These are phyloP conservation scores for Chlorokybus atmophyticus DNA, from an alignment of 139 green algal species.

Conservation along the genomic window DNA sequence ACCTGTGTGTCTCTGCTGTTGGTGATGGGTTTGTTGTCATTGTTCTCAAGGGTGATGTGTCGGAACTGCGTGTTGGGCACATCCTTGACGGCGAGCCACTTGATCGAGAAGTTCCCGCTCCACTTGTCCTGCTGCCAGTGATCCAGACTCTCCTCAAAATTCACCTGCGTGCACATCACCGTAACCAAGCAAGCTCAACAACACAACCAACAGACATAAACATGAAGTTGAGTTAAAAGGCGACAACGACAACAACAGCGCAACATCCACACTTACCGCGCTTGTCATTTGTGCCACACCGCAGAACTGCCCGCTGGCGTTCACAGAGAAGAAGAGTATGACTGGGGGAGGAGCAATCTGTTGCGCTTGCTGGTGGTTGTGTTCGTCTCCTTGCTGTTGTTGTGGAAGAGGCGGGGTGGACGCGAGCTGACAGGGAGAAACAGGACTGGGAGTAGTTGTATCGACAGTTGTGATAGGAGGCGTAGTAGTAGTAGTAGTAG, in stretches of 20 bases:
- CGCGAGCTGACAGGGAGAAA: too few relatives aligned
- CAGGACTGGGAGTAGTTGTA: too few relatives aligned
- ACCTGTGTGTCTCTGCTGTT: slow-evolving; percentile 33
- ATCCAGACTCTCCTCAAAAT: slow-evolving; percentile 14
- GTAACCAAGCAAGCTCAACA: too few relatives aligned
- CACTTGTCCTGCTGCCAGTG: slow-evolving; percentile 35
- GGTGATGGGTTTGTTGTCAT: slow-evolving; percentile 31
- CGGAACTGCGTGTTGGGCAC: slow-evolving; percentile 27
- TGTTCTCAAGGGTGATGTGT: slow-evolving; percentile 25
- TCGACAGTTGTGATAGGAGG: too few relatives aligned
- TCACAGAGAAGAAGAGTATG: slow-evolving; percentile 32
- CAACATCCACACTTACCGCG: too few relatives aligned
- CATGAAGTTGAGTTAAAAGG: too few relatives aligned
- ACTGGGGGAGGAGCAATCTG: slow-evolving; percentile 4
- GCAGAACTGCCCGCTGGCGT: slow-evolving; percentile 34
- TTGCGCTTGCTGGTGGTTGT: background rate
- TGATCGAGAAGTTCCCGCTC: slow-evolving; percentile 24
- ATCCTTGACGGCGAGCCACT: slow-evolving; percentile 32
- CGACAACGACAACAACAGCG: too few relatives aligned
- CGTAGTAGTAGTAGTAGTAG: too few relatives aligned
- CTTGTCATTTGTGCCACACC: slow-evolving; percentile 31
- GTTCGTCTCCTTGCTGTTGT: too few relatives aligned
- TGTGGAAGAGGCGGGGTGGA: too few relatives aligned
- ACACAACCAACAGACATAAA: too few relatives aligned
- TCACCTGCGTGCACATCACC: too few relatives aligned